These are phyloP conservation scores for Coniella lustricola DNA, from an alignment of 2,329 filamentous ascomycete genomes.

Conservation along the genomic window DNA sequence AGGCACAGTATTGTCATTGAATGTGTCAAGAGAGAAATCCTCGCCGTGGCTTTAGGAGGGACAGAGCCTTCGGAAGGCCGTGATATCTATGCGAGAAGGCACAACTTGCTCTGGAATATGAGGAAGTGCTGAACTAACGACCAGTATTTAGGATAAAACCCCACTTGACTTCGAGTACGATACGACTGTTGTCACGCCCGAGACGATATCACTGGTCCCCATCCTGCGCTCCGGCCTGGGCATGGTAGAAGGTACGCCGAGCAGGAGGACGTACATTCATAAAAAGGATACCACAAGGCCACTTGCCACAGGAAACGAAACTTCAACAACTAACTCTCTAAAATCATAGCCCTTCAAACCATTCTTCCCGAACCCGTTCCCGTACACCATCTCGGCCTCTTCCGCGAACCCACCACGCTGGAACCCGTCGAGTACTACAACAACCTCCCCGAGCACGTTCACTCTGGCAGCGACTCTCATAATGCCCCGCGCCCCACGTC, in stretches of 20 bases:
- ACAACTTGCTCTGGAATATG: no score
- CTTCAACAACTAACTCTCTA: neutral
- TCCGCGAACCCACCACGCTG: conserved; percentile 80
- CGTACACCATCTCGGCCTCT: conserved; percentile 90
- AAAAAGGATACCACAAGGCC: neutral
- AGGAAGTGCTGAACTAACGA: no score
- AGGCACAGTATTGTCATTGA: no score
- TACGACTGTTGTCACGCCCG: conserved; percentile 54
- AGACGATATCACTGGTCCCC: conserved; percentile 72
- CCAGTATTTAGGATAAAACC: conserved; percentile 56
- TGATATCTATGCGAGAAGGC: no score
- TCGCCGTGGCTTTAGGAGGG: no score
- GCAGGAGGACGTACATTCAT: neutral
- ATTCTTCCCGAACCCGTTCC: conserved; percentile 75
- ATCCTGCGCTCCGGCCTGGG: conserved; percentile 87
- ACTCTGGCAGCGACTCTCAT: conserved; percentile 13
- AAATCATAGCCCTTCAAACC: conserved; percentile 59
- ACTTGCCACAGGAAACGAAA: neutral
- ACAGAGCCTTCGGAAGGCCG: no score
- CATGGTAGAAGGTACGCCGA: conserved; percentile 70
- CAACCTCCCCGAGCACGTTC: conserved; percentile 73
- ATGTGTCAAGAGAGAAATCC: no score
- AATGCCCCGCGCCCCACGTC: no score
- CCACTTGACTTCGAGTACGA: conserved; percentile 72
- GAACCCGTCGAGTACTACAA: conserved; percentile 97